Evolutionary conservation across 441 rosid genomes (phyloP).

Genomic region (Populus tomentosa): DNA sequence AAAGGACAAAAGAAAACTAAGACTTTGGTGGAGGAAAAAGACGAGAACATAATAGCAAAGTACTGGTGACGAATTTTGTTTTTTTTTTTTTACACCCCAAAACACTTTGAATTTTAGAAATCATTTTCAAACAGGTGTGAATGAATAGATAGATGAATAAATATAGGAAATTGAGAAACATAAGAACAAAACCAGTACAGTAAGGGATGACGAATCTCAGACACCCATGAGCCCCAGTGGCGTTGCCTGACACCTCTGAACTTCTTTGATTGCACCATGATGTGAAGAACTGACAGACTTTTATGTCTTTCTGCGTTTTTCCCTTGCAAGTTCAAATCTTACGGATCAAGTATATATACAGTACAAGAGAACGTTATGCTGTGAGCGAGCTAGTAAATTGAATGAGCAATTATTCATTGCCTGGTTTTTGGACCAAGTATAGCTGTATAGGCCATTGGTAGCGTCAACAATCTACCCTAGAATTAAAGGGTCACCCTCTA

Average conservation of each 20-base stretch:
- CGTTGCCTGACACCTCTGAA: conserved; percentile 67
- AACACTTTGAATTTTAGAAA: background rate
- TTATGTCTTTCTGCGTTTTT: background rate
- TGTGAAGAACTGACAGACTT: background rate
- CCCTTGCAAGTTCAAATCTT: background rate
- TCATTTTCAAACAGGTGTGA: background rate
- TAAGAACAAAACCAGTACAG: conserved; percentile 35
- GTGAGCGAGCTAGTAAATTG: background rate
- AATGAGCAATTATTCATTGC: background rate
- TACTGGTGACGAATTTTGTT: too few species aligned
- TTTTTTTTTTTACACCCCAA: too few species aligned
- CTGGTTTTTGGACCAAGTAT: background rate
- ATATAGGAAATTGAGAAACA: background rate
- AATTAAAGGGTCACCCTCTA: background rate
- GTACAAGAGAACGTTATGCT: background rate
- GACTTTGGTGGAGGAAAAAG: background rate
- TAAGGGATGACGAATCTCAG: conserved; percentile 91
- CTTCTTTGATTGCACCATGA: conserved; percentile 51
- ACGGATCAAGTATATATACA: background rate
- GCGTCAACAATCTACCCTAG: background rate
- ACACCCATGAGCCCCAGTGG: conserved; percentile 96
- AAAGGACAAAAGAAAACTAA: background rate
- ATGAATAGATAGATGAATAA: background rate
- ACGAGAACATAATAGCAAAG: background rate
- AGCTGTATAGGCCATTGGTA: background rate